Conservation (phyloP, 805 yeast genomes). For the Alloascoidea hylecoeti region DNA sequence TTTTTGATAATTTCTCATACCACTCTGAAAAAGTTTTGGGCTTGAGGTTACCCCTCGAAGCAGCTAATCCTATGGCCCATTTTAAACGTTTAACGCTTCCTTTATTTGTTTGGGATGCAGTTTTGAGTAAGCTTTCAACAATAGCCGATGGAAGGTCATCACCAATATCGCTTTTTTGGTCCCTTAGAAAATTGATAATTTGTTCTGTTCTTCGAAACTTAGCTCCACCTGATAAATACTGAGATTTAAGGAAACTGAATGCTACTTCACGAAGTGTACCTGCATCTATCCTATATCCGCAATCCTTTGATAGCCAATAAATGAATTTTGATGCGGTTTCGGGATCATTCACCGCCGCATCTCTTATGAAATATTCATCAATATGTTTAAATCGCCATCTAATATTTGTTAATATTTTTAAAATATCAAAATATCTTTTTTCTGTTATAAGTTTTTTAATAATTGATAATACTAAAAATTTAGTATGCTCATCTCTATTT, state of each 20-base stretch:
- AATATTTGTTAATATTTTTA: not conserved
- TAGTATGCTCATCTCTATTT: too few species aligned
- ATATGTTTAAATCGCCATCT: not conserved
- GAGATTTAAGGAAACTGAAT: not conserved
- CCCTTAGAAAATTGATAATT: not conserved
- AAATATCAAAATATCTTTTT: not conserved
- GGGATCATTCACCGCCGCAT: too few species aligned
- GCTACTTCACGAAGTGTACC: not conserved
- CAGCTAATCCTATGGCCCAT: not conserved
- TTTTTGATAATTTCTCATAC: not conserved
- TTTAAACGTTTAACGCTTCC: not conserved
- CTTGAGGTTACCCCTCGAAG: not conserved
- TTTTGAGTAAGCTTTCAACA: not conserved
- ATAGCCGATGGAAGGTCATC: not conserved
- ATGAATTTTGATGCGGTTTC: not conserved
- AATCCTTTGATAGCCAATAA: not conserved
- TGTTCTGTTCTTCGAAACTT: not conserved
- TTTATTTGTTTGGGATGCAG: not conserved
- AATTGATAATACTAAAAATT: too few species aligned
- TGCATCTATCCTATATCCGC: not conserved
- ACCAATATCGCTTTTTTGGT: not conserved
- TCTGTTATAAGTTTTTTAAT: too few species aligned
- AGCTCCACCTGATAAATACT: not conserved
- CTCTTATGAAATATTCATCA: too few species aligned
- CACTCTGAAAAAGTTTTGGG: not conserved